Conservation (phyloP, 108 stramenopile genomes). For the Craspedostauros australis region DNA sequence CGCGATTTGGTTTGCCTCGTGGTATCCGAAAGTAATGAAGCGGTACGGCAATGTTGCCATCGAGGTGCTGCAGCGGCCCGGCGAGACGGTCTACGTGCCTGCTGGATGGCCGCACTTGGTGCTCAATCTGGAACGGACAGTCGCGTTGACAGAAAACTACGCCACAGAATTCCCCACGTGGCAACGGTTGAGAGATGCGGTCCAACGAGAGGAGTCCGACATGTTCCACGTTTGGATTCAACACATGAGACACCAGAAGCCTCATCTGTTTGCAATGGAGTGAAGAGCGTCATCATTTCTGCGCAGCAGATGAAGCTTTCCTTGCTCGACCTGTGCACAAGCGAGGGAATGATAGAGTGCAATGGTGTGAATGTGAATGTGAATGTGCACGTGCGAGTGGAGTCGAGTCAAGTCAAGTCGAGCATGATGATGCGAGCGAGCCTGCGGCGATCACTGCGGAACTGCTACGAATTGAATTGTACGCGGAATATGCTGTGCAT, state of each 20-base stretch:
- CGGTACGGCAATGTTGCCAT: constrained; percentile 11
- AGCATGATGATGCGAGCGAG: no score
- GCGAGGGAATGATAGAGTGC: no score
- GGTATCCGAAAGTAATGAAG: constrained; percentile 18
- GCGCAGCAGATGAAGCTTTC: no score
- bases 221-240: constrained; percentile 21
- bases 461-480: no score
- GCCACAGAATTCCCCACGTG: constrained; percentile 70
- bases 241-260: neutral
- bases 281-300: no score
- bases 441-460: no score
- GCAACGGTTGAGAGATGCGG: constrained; percentile 34
- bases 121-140: constrained; percentile 68
- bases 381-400: no score
- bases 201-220: constrained; percentile 48
- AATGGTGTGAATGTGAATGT: no score
- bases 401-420: no score
- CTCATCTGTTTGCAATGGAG: no score
- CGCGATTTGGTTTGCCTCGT: constrained; percentile 60
- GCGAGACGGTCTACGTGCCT: constrained; percentile 84
- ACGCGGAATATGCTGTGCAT: no score
- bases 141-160: constrained; percentile 86
- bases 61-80: constrained; percentile 69
- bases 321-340: no score
- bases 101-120: constrained; percentile 85